Percentiles rank a stretch among this genome's conserved stretches.
Conservation (phyloP, 306 rosid genomes). For the Inga oerstediana region DNA sequence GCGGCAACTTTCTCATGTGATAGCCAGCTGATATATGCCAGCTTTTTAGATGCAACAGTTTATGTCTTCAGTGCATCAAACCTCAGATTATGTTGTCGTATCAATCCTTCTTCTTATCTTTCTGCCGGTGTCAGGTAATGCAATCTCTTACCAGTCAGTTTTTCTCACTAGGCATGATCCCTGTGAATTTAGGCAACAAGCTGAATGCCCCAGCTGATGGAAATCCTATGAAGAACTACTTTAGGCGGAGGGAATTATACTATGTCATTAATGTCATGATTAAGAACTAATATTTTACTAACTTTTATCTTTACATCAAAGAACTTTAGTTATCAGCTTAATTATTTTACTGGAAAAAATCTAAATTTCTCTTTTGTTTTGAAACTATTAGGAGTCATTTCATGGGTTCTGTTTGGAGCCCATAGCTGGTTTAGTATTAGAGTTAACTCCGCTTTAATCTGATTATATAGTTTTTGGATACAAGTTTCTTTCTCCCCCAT, state of each 20-base stretch:
- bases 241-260: neutral
- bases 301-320: neutral
- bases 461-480: neutral
- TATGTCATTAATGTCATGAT: neutral
- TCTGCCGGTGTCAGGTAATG: constrained; percentile 76
- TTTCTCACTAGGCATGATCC: constrained; percentile 10
- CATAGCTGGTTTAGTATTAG: neutral
- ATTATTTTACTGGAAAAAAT: neutral
- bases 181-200: neutral
- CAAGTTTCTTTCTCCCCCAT: neutral
- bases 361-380: neutral
- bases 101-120: constrained; percentile 86
- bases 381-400: neutral
- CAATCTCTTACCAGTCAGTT: constrained; percentile 12
- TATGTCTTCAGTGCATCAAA: constrained; percentile 73
- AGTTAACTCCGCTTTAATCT: neutral
- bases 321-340: neutral
- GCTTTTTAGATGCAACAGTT: constrained; percentile 85
- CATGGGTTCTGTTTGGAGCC: neutral
- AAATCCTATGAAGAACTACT: neutral
- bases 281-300: neutral
- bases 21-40: constrained; percentile 89
- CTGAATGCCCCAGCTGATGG: neutral
- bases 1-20: constrained; percentile 98
- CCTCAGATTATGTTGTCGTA: constrained; percentile 87